Percentiles rank a stretch among this genome's conserved stretches.
Evolutionary conservation across 495 filamentous ascomycete genomes (phyloP).

Genomic region (Cladorrhinum samala): DNA sequence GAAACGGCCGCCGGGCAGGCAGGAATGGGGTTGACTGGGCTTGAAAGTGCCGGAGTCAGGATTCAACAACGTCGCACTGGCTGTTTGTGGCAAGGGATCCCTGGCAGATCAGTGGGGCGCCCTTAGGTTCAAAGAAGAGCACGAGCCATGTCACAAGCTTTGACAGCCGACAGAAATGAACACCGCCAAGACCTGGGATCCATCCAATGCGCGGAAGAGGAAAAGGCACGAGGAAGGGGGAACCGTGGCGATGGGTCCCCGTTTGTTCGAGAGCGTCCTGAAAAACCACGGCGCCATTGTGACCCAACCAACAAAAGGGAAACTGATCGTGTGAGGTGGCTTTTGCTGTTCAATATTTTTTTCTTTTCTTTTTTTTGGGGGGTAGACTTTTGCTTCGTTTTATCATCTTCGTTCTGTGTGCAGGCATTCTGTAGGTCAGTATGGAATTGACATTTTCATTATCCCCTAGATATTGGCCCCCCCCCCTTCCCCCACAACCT

Average conservation of each 20-base stretch:
- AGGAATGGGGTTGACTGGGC: background rate
- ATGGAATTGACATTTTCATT: background rate
- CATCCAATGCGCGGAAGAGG: background rate
- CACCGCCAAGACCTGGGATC: background rate
- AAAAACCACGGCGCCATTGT: no score
- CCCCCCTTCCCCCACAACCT: background rate
- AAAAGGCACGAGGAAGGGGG: background rate
- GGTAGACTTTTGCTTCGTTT: no score
- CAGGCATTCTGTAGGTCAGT: no score
- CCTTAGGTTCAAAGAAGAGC: background rate
- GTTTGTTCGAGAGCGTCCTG: background rate
- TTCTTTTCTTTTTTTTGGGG: background rate
- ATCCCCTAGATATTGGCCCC: background rate
- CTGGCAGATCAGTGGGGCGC: background rate
- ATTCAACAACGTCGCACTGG: background rate
- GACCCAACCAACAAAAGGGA: slow-evolving; percentile 15
- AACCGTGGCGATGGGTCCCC: background rate
- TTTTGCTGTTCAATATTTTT: background rate
- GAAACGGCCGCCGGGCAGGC: no score
- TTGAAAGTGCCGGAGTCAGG: background rate
- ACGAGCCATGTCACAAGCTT: slow-evolving; percentile 1
- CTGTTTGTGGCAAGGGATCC: background rate
- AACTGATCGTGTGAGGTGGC: slow-evolving; percentile 22
- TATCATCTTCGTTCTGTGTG: no score
- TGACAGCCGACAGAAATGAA: background rate